Base-by-base conservation (phyloP, 352 stramenopile species). In the Phytopythium cucurbitacearum region DNA sequence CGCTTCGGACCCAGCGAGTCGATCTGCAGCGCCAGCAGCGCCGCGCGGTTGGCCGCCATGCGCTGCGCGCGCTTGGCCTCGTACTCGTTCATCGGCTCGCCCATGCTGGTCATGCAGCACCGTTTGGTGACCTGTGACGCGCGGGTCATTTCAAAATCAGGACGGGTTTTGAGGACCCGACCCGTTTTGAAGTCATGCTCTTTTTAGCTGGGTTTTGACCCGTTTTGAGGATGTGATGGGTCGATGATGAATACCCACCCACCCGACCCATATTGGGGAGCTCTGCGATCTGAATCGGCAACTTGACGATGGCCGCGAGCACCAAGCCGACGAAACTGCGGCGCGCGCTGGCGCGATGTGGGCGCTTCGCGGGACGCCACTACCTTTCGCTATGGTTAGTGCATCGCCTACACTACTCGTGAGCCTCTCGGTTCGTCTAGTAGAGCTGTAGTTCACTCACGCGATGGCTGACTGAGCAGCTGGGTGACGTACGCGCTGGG, bases 401-500 rank as follows among this genome's bases (percentile, higher is more conserved):
- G 13, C 3, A 35, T 46, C 21, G 21, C 21, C 21, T 28, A 28
- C 21, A 28, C 21, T 2, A 28, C 21, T 28, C 21, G 21, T 28
- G 21, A 28, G 21, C 21, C 21, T 28, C 21, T 28, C 21, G 5
- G 1, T 42, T 0, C 7, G 35, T 41, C 3, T 59, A 45, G 52
- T 53, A 21, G 15, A 32, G 15, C 5, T 34, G 7, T 40, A 33
- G 13, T 52, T 55, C 28, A 28, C 21, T 28, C 21, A 28, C 21
- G 21, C 21, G 2, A 28, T 28, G 21, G 21, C 21, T 28, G 21
- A 2, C 2, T 28, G 21, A 28, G 21, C 54, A 90, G 81, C 56
- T 91, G 81, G 81, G 51, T 75, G 44, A 83, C 69, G 56, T 91
- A 87, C 54, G 48, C 60, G 12, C 46, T 95, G 35, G 83, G 80